Conservation (phyloP, 305 asterid species). For the Solanum hybrid region DNA sequence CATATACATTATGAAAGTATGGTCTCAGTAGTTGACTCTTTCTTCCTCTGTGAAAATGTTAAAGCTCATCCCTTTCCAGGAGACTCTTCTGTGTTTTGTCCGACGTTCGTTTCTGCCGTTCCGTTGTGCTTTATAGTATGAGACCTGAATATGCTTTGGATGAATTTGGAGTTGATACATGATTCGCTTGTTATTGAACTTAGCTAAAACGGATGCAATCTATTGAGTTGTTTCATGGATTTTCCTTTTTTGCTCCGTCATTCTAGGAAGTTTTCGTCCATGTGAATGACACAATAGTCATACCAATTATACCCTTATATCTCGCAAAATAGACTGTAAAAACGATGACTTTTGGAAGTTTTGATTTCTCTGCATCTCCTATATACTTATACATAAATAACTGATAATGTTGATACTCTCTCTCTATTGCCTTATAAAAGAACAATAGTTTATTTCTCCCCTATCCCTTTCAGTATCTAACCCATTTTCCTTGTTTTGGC, state of each 20-base stretch:
- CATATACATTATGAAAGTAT: not conserved
- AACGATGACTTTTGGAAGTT: not conserved
- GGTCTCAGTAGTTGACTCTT: not conserved
- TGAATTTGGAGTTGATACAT: not conserved
- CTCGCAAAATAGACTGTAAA: not conserved
- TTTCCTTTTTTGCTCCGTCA: not conserved
- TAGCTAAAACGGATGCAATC: not conserved
- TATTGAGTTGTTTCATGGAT: not conserved
- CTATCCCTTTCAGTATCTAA: slow-evolving; percentile 9
- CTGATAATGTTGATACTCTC: not conserved
- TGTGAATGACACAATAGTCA: not conserved
- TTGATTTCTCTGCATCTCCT: not conserved
- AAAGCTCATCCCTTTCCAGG: not conserved
- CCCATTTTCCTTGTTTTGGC: slow-evolving; percentile 19
- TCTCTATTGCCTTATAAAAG: not conserved
- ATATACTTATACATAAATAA: not conserved
- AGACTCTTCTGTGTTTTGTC: not conserved
- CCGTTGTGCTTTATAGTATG: not conserved
- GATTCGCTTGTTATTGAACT: not conserved
- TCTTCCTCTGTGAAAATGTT: not conserved
- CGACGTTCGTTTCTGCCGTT: not conserved
- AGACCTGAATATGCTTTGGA: not conserved
- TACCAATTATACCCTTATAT: not conserved
- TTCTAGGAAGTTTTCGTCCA: not conserved
- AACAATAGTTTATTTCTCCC: slow-evolving; percentile 9